phyloP scores from a whole-genome alignment of 352 stramenopile genomes.

The Phytophthora pini region DNA sequence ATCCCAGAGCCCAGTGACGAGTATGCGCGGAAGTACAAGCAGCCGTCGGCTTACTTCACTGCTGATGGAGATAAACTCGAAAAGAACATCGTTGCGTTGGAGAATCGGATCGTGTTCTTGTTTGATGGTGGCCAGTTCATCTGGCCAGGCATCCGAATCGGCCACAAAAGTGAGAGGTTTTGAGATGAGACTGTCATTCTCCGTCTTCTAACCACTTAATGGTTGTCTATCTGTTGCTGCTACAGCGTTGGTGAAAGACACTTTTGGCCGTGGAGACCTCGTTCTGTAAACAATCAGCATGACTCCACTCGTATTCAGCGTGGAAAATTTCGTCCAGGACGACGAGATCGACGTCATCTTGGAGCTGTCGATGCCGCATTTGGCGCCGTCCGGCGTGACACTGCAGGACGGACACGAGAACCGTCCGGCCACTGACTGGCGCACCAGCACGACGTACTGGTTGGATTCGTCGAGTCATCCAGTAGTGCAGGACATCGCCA shows the following conservation, averaged over 20 bases:
- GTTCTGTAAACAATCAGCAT: slow-evolving; percentile 70
- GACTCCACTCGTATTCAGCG: slow-evolving; percentile 69
- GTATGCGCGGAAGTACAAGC: slow-evolving; percentile 58
- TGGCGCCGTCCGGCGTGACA: slow-evolving; percentile 67
- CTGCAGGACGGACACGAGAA: slow-evolving; percentile 72
- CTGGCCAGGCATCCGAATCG: slow-evolving; percentile 70
- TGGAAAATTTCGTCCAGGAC: slow-evolving; percentile 78
- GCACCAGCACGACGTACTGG: slow-evolving; percentile 83
- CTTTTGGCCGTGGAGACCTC: slow-evolving; percentile 53
- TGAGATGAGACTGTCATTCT: background rate
- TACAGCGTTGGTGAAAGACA: slow-evolving; percentile 49
- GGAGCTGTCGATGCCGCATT: slow-evolving; percentile 67
- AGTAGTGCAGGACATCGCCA: slow-evolving; percentile 60
- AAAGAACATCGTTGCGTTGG: slow-evolving; percentile 42
- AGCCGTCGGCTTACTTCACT: slow-evolving; percentile 72
- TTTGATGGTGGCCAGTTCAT: slow-evolving; percentile 83
- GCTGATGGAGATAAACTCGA: slow-evolving; percentile 54
- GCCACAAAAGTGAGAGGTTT: slow-evolving; percentile 60
- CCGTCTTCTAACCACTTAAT: background rate
- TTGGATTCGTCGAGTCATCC: slow-evolving; percentile 55
- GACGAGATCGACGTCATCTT: slow-evolving; percentile 81
- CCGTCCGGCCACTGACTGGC: slow-evolving; percentile 69
- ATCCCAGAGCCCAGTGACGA: slow-evolving; percentile 39
- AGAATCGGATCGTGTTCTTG: slow-evolving; percentile 64
- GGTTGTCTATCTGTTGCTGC: slow-evolving; percentile 1